phyloP scores from a whole-genome alignment of 225 moss, liverwort and hornwort species.

The Anthoceros angustus region DNA sequence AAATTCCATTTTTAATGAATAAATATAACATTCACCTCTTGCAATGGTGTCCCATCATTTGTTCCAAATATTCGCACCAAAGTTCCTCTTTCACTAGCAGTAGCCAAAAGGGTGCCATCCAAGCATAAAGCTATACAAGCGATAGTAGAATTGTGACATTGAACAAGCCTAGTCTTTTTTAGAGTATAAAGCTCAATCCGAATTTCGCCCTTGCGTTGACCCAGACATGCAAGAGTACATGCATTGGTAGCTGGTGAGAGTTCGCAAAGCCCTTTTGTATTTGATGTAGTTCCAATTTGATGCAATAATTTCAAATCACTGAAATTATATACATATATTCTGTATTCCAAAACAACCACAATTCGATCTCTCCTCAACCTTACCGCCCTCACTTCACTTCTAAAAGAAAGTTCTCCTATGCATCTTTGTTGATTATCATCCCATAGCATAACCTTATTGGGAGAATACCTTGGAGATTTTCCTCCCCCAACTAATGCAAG shows the following conservation, averaged over 20 bases:
- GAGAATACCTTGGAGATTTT: constrained; percentile 50
- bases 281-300: constrained; percentile 59
- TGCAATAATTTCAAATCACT: constrained; percentile 62
- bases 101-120: constrained; percentile 54
- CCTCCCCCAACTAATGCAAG: constrained; percentile 73
- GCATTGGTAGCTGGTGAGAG: constrained; percentile 48
- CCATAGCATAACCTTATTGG: constrained; percentile 83
- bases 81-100: constrained; percentile 73
- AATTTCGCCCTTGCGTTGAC: constrained; percentile 60
- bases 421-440: constrained; percentile 72
- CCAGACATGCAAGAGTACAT: constrained; percentile 69
- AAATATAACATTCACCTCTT: constrained; percentile 36
- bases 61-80: constrained; percentile 68
- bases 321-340: constrained; percentile 70
- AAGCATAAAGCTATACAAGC: constrained; percentile 54
- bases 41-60: constrained; percentile 55
- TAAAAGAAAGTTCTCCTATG: constrained; percentile 65
- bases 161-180: constrained; percentile 57
- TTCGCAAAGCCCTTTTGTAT: constrained; percentile 56
- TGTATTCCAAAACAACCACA: constrained; percentile 59
- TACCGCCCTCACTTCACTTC: constrained; percentile 61
- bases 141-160: constrained; percentile 56
- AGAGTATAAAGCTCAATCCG: constrained; percentile 49
- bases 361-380: constrained; percentile 54
- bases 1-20: no score